Evolutionary conservation across 2,329 filamentous ascomycete genomes (phyloP).

Genomic region (Rasamsonia emersonii): DNA sequence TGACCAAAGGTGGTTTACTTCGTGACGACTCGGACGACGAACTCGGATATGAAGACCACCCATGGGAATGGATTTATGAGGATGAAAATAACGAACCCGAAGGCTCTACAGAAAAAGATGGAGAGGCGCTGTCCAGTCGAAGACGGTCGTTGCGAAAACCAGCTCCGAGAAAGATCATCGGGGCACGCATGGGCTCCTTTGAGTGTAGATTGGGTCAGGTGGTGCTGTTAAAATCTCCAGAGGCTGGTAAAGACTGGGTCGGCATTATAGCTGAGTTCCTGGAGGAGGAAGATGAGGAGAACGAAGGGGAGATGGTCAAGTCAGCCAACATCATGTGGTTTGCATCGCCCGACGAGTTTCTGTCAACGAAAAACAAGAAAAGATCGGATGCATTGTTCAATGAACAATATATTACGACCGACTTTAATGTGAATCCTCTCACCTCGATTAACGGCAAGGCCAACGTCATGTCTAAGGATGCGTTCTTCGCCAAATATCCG

Average conservation of each 20-base stretch:
- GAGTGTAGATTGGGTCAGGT: constrained; percentile 73
- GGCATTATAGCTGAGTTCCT: constrained; percentile 79
- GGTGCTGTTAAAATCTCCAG: constrained; percentile 80
- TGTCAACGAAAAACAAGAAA: constrained; percentile 75
- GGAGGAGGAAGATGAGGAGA: constrained; percentile 62
- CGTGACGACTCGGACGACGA: constrained; percentile 86
- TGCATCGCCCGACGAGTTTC: constrained; percentile 73
- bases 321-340: constrained; percentile 94
- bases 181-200: constrained; percentile 73
- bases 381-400: constrained; percentile 73
- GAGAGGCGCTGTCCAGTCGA: constrained; percentile 16
- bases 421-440: constrained; percentile 79
- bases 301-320: constrained; percentile 46
- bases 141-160: constrained; percentile 23
- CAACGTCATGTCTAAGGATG: constrained; percentile 62
- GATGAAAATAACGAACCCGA: constrained; percentile 12
- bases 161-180: constrained; percentile 54
- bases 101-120: constrained; percentile 9
- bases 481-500: constrained; percentile 63
- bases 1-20: constrained; percentile 53
- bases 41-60: constrained; percentile 60
- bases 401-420: constrained; percentile 83
- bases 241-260: constrained; percentile 81
- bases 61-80: constrained; percentile 74
- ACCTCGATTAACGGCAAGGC: constrained; percentile 87